These are phyloP conservation scores for Apiotrichum akiyoshidainum DNA, from an alignment of 1,284 basidiomycete genomes.

Conservation along the genomic window DNA sequence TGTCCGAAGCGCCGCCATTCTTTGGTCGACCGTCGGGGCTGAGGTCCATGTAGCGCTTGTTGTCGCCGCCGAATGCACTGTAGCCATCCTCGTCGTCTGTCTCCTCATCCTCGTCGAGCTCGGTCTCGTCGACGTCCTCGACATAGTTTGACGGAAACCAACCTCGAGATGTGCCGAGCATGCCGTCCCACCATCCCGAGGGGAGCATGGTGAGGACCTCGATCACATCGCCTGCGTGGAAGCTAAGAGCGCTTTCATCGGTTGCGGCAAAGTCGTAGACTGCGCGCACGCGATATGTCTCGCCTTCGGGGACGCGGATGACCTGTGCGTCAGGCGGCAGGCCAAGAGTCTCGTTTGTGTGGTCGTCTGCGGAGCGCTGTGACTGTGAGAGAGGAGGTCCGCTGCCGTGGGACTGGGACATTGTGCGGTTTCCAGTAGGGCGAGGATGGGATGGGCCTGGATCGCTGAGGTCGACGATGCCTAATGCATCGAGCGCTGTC, in stretches of 20 bases:
- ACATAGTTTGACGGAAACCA: conserved; percentile 99
- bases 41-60: conserved; percentile 51
- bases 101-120: conserved; percentile 62
- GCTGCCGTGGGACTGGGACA: no score
- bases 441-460: background rate
- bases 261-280: conserved; percentile 88
- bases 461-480: conserved; percentile 11
- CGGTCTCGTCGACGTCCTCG: conserved; percentile 69
- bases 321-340: conserved; percentile 15
- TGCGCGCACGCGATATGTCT: conserved; percentile 64
- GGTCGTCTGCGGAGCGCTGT: conserved; percentile 3
- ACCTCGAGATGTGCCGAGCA: conserved; percentile 80
- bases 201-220: conserved; percentile 88
- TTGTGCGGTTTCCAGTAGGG: no score
- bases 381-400: background rate
- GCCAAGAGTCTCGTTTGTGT: conserved; percentile 14
- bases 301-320: conserved; percentile 20
- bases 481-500: conserved; percentile 9
- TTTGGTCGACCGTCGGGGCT: conserved; percentile 66
- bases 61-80: conserved; percentile 3
- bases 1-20: conserved; percentile 20
- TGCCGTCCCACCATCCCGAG: conserved; percentile 98
- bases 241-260: conserved; percentile 83
- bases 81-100: conserved; percentile 3
- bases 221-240: conserved; percentile 81